These are phyloP conservation scores for Lipomyces orientalis DNA, from an alignment of 805 yeast species.

Conservation along the genomic window DNA sequence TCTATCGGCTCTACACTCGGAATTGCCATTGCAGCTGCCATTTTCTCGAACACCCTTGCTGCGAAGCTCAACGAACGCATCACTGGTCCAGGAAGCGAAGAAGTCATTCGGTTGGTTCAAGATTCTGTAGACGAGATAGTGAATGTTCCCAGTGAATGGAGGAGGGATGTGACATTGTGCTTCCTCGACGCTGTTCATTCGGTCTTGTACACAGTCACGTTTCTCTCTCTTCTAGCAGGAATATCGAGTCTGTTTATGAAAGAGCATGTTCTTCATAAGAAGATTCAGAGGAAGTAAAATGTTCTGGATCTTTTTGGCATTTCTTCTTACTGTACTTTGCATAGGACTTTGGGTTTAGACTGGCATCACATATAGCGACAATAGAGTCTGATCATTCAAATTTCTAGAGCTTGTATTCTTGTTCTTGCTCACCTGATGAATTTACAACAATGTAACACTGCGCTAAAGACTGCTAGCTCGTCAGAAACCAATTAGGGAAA, in stretches of 20 bases:
- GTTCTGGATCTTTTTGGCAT: not conserved
- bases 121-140: slow-evolving; percentile 31
- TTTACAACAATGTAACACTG: no score
- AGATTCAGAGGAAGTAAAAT: slow-evolving; percentile 13
- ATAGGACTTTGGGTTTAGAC: not conserved
- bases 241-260: slow-evolving; percentile 30
- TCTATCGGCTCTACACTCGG: slow-evolving; percentile 85
- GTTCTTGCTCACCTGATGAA: not conserved
- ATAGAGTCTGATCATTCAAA: not conserved
- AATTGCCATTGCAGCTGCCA: slow-evolving; percentile 64
- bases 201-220: slow-evolving; percentile 30
- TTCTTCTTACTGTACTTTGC: not conserved
- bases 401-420: not conserved
- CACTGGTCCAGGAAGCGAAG: slow-evolving; percentile 35
- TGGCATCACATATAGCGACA: not conserved
- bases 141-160: slow-evolving; percentile 23
- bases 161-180: slow-evolving; percentile 21
- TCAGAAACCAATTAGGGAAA: no score
- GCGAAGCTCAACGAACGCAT: slow-evolving; percentile 35
- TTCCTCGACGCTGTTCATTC: slow-evolving; percentile 30
- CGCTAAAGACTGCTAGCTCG: no score
- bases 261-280: slow-evolving; percentile 31
- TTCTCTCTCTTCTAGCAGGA: slow-evolving; percentile 29
- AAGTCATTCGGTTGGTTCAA: slow-evolving; percentile 30
- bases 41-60: slow-evolving; percentile 55